Conservation (phyloP, 208 protist species). For the Leishmania guyanensis region DNA sequence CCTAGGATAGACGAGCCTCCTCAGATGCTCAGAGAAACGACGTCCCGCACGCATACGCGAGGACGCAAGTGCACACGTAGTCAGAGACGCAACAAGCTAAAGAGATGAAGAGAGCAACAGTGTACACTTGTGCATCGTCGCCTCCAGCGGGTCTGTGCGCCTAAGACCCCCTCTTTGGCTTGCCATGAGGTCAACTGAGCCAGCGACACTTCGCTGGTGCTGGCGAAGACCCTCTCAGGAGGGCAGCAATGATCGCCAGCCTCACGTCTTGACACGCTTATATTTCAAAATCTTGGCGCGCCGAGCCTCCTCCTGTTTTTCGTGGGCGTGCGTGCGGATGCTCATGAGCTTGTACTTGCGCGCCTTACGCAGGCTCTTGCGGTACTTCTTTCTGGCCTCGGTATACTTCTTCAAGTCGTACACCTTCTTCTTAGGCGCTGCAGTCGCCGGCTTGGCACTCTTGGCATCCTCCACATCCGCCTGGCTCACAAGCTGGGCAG, state of each 20-base stretch:
- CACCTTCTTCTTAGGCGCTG: constrained; percentile 85
- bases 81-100: background rate
- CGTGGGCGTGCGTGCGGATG: constrained; percentile 80
- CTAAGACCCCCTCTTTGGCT: background rate
- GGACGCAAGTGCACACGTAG: background rate
- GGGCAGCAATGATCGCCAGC: no score
- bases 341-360: constrained; percentile 89
- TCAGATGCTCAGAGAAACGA: background rate
- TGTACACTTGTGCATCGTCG: background rate
- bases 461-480: constrained; percentile 91
- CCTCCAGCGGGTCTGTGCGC: background rate
- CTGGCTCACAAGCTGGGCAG: constrained; percentile 86
- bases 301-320: constrained; percentile 91
- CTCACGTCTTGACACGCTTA: constrained; percentile 87
- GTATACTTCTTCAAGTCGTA: constrained; percentile 93
- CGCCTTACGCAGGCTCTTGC: constrained; percentile 81
- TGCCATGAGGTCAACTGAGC: background rate
- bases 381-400: constrained; percentile 88
- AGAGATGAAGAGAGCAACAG: background rate
- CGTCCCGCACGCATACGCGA: background rate
- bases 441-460: constrained; percentile 74
- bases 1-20: background rate
- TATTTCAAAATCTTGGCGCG: constrained; percentile 87
- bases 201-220: background rate
- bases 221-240: background rate